A percentile compares a stretch with the other conserved stretches of the same genome.
Evolutionary conservation across 2,329 filamentous ascomycete species (phyloP).

Genomic region (Ophiostoma montium): DNA sequence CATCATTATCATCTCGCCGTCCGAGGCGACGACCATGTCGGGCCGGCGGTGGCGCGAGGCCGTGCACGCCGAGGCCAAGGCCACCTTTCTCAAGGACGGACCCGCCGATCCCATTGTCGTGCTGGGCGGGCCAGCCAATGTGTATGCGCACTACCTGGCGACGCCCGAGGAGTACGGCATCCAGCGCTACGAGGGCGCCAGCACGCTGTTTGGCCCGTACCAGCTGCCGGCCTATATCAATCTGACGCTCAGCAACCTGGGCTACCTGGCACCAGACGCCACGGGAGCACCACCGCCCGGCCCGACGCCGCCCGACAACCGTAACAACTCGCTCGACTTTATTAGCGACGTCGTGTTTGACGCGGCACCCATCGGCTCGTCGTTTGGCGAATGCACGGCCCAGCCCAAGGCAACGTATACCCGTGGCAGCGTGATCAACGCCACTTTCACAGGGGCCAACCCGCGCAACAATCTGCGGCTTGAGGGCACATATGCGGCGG

Average conservation of each 20-base stretch:
- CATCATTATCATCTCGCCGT: conserved; percentile 70
- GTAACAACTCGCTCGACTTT: conserved; percentile 60
- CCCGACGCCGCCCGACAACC: conserved; percentile 63
- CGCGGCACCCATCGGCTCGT: conserved; percentile 45
- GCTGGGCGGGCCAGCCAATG: conserved; percentile 78
- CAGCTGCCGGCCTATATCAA: conserved; percentile 81
- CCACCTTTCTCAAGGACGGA: conserved; percentile 23
- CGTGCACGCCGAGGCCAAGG: conserved; percentile 36
- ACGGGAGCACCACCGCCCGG: conserved; percentile 34
- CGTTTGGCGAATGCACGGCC: conserved; percentile 49
- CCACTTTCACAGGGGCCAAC: conserved; percentile 71
- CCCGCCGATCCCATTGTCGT: conserved; percentile 55
- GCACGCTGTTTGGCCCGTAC: conserved; percentile 73
- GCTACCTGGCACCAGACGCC: conserved; percentile 42
- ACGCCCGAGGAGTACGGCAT: conserved; percentile 68
- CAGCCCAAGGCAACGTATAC: conserved; percentile 37
- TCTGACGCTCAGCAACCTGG: conserved; percentile 58
- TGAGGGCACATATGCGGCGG: conserved; percentile 61
- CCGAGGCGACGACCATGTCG: conserved; percentile 84
- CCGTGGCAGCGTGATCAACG: conserved; percentile 45
- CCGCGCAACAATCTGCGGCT: conserved; percentile 73
- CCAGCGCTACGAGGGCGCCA: conserved; percentile 75
- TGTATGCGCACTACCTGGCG: conserved; percentile 71
- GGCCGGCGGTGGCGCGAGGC: conserved; percentile 74
- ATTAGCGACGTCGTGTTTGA: conserved; percentile 71